Base-by-base conservation (phyloP, 164 flowering plant species). In the Chimonanthus salicifolius region DNA sequence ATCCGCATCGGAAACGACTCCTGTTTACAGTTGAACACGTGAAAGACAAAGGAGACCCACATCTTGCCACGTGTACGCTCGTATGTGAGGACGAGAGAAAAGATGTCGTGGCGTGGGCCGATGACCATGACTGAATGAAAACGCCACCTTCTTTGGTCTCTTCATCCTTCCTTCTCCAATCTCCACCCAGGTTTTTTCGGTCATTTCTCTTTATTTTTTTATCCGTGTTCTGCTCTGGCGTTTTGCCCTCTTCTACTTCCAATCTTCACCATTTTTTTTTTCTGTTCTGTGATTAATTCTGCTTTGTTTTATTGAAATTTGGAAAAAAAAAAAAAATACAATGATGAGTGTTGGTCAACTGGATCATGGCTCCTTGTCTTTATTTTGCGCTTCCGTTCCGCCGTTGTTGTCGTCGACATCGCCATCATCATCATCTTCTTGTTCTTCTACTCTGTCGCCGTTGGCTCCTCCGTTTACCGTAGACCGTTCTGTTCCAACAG, bases 331-430 rank as follows among this genome's bases (percentile, higher is more conserved):
- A 33, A 33, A 54, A 5, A 9, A 54, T n/a, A 54, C 4, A n/a
- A 54, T 54, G 60, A 54, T 54, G 60, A 9, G 60, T 54, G 11
- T 54, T n/a, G 60, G 60, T n/a, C 60, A 13, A 3, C 16, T 54
- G 5, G 60, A 54, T 54, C 60, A 54, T 54, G 60, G 16, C 16
- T 54, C n/a, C 33, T 33, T 33, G 64, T 88, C 92, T 76, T 87
- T 92, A 70, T 84, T 87, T 69, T 84, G 89, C 48, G 86, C 88
- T 64, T 77, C 74, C 88, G 87, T 83, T 46, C 80, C 90, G 76
- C 85, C 91, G 21, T 81, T 86, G 3, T 47, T 49, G 49, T 69
- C 70, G 49, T 82, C 78, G 49, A 83, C 84, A 62, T 75, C 84
- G 58, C 79, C 77, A 60, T 75, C 82, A 1, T 77, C 86, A 73